Evolutionary conservation across 352 stramenopile genomes (phyloP), one percentile per base, ranked within the genome.

Genomic region (Globisporangium perplexum): DNA sequence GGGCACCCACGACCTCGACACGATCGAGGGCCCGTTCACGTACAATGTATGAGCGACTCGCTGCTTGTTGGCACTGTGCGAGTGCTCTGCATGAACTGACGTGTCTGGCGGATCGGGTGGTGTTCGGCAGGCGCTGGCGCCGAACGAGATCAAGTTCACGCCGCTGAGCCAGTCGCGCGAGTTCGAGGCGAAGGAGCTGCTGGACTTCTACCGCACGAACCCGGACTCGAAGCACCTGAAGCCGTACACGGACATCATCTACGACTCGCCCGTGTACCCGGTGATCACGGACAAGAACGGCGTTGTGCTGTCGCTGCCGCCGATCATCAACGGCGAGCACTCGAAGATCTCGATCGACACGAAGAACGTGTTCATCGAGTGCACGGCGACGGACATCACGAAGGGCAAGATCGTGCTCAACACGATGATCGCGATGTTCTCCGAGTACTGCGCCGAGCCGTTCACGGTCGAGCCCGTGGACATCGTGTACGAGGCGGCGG

Each of bases 341-440:
- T 98, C 88, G 46, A 93, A 97, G 76, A 99, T 99, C 74, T 96
- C 89, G 57, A 68, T 98, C 23, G 53, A 93, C 42, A 99, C 97
- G 17, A 98, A 95, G 64, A 98, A 99, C 71, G 96, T 99, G 26
- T 98, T 99, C 61, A 99, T 99, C 56, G 98, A 99, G 72, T 99
- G 96, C 77, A 99, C 98, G 50, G 97, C 94, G 17, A 99, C 97
- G 30, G 98, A 99, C 74, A 83, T 99, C 53, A 99, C 97, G 54
- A 99, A 99, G 84, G 97, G 93, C 35, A 99, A 99, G 69, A 95
- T 99, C 60, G 97, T 99, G 42, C 83, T 99, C 30, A 98, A 99
- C 79, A 99, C 97, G 41, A 87, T 99, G 50, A 95, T 99, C 43
- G 90, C 96, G 48, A 99, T 99, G 96, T 99, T 99, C 72, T 98